Evolutionary conservation across 805 yeast species (phyloP).

Genomic region (Jamesozyma rosinii): DNA sequence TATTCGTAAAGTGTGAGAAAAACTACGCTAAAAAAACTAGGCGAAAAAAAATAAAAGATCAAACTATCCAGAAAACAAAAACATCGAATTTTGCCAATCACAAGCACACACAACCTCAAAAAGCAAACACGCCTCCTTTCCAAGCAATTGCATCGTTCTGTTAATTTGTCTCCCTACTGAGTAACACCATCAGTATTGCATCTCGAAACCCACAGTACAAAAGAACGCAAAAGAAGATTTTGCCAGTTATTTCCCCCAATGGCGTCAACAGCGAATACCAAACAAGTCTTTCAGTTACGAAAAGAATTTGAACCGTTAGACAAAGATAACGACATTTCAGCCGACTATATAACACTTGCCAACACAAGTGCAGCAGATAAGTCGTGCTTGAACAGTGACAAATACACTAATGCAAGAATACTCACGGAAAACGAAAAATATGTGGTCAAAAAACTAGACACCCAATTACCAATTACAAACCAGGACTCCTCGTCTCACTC

Average conservation of each 20-base stretch:
- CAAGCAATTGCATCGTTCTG: too few relatives aligned
- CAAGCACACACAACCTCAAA: too few relatives aligned
- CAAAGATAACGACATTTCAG: neutral
- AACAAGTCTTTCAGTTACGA: conserved; percentile 27
- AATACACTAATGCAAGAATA: conserved; percentile 7
- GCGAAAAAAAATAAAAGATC: too few relatives aligned
- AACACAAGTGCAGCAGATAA: conserved; percentile 2
- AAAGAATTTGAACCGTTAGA: conserved; percentile 12
- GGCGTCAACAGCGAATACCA: neutral
- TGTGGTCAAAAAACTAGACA: conserved; percentile 17
- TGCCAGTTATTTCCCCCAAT: too few relatives aligned
- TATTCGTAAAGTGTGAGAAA: too few relatives aligned
- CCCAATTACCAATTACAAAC: conserved; percentile 11
- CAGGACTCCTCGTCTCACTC: neutral
- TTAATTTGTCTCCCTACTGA: too few relatives aligned
- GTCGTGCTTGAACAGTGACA: neutral
- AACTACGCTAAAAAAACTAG: too few relatives aligned
- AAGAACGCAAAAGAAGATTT: too few relatives aligned
- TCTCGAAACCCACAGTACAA: neutral
- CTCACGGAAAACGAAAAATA: conserved; percentile 28
- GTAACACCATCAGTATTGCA: too few relatives aligned
- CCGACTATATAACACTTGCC: neutral
- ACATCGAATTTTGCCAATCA: too few relatives aligned
- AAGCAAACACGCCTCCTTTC: too few relatives aligned
- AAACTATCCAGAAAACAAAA: too few relatives aligned